Base-by-base conservation (phyloP, 106 monocot species). In the Alisma plantagoaquatica region DNA sequence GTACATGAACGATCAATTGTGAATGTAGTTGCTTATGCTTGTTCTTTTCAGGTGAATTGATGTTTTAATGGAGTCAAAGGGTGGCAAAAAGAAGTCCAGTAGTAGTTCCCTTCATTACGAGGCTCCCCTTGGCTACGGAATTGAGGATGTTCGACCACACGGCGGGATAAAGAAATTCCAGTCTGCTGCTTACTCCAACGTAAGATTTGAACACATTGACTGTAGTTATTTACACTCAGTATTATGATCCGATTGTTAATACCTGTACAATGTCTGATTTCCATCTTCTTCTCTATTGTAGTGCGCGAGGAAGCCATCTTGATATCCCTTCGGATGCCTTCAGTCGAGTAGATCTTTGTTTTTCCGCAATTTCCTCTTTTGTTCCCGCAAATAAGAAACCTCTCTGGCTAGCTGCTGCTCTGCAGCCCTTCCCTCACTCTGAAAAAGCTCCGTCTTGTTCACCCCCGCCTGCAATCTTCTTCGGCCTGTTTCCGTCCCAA, bases 1-100 rank as follows among this genome's bases (percentile, higher is more conserved):
- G n/a, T n/a, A n/a, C n/a, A n/a, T n/a, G n/a, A n/a, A n/a, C n/a
- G n/a, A n/a, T n/a, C n/a, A n/a, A n/a, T n/a, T n/a, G n/a, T n/a
- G n/a, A n/a, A n/a, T n/a, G n/a, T n/a, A n/a, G n/a, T n/a, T n/a
- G n/a, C n/a, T n/a, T n/a, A n/a, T n/a, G n/a, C n/a, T 43, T 15
- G 20, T 49, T 33, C 20, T 20, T 60, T 65, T 15, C 84, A 81
- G 84, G 71, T 59, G 14, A 16, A 31, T 91, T 67, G 70, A 91
- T 91, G 90, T 69, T 75, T 47, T 96, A 91, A 91, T 91, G 90
- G 90, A 84, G 77, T 77, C 80, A 3, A 91, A 84, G 72, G 80
- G 75, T 69, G 77, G 79, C 10, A 87, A 87, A 33, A 83, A 74
- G 67, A 75, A 74, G 63, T 74, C 66, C 64, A 80, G 76, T 59